A percentile compares a stretch with the other conserved stretches of the same genome.
These are phyloP conservation scores for Cinchona pubescens DNA, from an alignment of 257 asterid genomes.

Conservation along the genomic window DNA sequence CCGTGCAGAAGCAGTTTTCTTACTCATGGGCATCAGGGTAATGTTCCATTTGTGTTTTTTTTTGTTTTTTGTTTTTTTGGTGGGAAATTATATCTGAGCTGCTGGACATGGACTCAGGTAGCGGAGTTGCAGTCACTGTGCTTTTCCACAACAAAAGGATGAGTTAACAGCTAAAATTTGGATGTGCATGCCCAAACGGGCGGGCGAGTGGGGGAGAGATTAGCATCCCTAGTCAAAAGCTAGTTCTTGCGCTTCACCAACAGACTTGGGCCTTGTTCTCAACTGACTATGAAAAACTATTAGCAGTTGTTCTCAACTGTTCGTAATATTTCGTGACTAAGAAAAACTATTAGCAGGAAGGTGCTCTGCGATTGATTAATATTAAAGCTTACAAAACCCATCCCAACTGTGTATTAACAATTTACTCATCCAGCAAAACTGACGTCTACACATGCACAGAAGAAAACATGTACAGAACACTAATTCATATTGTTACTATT, in stretches of 20 bases:
- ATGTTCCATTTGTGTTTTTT: neutral
- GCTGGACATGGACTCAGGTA: neutral
- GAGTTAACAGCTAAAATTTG: neutral
- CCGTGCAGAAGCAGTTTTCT: neutral
- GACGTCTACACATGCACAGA: neutral
- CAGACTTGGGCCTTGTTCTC: no score
- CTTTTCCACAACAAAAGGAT: neutral
- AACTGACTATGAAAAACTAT: no score
- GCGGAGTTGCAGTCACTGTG: neutral
- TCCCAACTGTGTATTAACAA: neutral
- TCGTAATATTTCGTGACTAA: no score
- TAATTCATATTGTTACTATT: slow-evolving; percentile 26
- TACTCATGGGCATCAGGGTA: neutral
- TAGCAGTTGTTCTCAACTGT: no score
- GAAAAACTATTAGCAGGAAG: no score
- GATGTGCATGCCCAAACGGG: no score
- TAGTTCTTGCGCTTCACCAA: no score
- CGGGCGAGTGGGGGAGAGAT: no score
- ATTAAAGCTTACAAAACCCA: neutral
- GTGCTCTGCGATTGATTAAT: neutral
- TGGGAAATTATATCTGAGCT: neutral
- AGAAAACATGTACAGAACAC: neutral
- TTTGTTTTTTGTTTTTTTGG: no score
- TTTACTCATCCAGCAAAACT: neutral
- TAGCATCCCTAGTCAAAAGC: no score